Evolutionary conservation across 140 eudicot genomes (phyloP), one percentile per base, ranked within the genome.

Genomic region (Stevia rebaudiana): DNA sequence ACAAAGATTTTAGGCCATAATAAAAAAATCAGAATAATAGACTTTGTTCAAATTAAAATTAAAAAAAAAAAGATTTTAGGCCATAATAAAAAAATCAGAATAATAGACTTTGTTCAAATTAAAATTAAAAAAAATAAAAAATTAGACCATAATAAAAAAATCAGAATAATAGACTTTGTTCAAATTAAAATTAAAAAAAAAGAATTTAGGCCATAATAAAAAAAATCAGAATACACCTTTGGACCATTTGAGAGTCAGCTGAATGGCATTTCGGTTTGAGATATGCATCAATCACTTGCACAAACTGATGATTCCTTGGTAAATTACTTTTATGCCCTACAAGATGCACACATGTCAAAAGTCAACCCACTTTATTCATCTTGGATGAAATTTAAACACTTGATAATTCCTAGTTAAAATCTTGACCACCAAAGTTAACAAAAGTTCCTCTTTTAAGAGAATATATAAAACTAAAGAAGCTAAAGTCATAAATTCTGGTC

Each of bases 251-350:
- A 61, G 98, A 91, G 72, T 87, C 98, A 4, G 85, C 89, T 16
- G 82, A 52, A 75, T 87, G 98, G 81, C 98, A 91, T 78, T 85
- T 85, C 22, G 98, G 98, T 68, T 72, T 81, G 77, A 85, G 70
- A 67, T 84, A 91, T 55, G 98, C 98, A 65, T 83, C 74, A 17
- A 91, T 85, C 78, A 87, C 98, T 67, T 78, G 79, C 65, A 50
- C 31, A 67, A 81, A 77, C 65, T 73, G 78, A 70, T 79, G 30
- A 21, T 75, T 79, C 9, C 37, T 61, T 44, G 72, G 78, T 42
- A 55, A 19, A 42, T 64, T 39, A 36, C 49, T 57, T 63, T 63
- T 72, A 48, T 51, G 16, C 68, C 86, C 95, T 84, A 74, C 55
- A 22, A 51, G 60, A 54, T 59, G 10, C 68, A 54, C 53, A 65